phyloP scores from a whole-genome alignment of 2,329 filamentous ascomycete species.

The Diaporthe sp. region DNA sequence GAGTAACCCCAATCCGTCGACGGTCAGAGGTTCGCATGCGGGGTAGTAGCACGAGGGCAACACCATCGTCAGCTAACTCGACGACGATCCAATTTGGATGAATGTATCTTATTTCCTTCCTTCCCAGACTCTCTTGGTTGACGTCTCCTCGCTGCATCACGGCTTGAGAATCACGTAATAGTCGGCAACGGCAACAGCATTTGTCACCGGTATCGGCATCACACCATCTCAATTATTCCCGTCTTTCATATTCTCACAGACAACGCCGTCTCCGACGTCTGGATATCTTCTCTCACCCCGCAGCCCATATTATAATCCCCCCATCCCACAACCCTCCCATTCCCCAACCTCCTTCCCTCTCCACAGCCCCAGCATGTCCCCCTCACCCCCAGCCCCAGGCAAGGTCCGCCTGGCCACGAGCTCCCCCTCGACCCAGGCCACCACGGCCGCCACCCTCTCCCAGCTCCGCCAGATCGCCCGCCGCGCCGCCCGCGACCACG shows the following conservation, averaged over 20 bases:
- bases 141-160: background rate
- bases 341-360: background rate
- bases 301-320: background rate
- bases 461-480: constrained; percentile 75
- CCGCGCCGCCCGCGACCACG: constrained; percentile 66
- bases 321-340: background rate
- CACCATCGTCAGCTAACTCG: constrained; percentile 16
- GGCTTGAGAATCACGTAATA: background rate
- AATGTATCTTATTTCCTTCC: background rate
- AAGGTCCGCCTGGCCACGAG: constrained; percentile 68
- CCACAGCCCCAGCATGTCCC: background rate
- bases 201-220: constrained; percentile 24
- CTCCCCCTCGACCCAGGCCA: constrained; percentile 66
- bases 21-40: background rate
- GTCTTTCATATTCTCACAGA: background rate
- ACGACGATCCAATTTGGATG: background rate
- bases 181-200: background rate
- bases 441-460: constrained; percentile 71
- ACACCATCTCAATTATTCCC: background rate
- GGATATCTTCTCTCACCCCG: background rate
- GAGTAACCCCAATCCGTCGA: background rate
- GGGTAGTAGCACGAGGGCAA: constrained; percentile 17
- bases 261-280: background rate
- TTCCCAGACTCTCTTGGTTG: background rate
- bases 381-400: constrained; percentile 33